Base-by-base conservation (phyloP, 73 alveolate genomes). In the Tetrahymena elliotti region DNA sequence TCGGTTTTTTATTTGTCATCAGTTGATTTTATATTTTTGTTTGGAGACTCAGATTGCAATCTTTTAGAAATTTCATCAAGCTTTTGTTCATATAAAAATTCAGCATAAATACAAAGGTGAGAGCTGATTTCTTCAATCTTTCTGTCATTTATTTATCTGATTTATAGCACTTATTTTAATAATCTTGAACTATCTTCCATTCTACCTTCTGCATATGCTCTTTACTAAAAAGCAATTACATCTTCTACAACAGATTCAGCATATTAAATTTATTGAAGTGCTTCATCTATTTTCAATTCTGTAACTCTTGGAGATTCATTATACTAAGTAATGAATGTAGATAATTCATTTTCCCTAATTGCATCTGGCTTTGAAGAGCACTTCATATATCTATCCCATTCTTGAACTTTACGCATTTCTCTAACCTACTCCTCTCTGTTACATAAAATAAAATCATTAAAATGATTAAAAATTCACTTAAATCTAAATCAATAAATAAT, bases 321-420 rank as follows among this genome's bases (percentile, higher is more conserved):
- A 96, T 96, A 92, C 84, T 96, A 93, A 4, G 98, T 97, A 11
- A 97, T 97, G 93, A 94, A 95, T 27, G 99, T 96, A 38, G 98
- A 96, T 34, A 97, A 83, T 92, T 97, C 96, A 52, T 92, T 93
- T 54, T 97, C 99, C 20, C 47, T 93, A 11, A 83, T 83, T 15
- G 98, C 98, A 53, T 97, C 99, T 35, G 99, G 99, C n/a, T 96
- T 94, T n/a, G 88, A 68, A 22, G 88, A 68, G n/a, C 88, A 68
- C n/a, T 27, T 68, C 88, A 68, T 68, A 10, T 68, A 68, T 31
- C 36, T 68, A 27, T 68, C 34, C 88, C 88, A 68, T 24, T 68
- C 88, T 3, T 68, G 36, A 68, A 31, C 36, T 11, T 68, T 68
- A 6, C 88, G 88, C 34, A 68, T 31, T 68, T 68, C 88, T 11